Conservation (phyloP, 2,329 filamentous ascomycete genomes). For the Colletotrichum sansevieriae region DNA sequence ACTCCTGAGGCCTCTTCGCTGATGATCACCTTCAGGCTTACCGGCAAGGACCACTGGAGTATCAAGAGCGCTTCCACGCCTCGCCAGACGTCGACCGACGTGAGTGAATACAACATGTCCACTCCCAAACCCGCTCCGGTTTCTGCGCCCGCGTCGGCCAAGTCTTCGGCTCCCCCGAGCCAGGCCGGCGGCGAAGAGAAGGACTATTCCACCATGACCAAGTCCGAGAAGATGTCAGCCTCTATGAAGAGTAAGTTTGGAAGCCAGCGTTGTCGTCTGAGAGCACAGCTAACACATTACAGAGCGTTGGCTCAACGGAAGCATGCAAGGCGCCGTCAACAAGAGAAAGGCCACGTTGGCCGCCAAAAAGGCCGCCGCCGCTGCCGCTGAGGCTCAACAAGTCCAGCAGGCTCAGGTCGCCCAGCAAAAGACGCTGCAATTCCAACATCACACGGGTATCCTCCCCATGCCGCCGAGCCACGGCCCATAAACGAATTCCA, state of each 20-base stretch:
- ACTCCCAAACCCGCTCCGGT: constrained; percentile 31
- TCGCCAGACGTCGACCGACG: constrained; percentile 40
- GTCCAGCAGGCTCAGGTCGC: constrained; percentile 6
- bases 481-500: constrained; percentile 11
- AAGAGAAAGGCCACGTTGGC: constrained; percentile 72
- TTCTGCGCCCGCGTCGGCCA: constrained; percentile 40
- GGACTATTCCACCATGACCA: constrained; percentile 72
- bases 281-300: constrained; percentile 45
- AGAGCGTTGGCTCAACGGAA: constrained; percentile 72
- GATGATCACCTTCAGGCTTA: constrained; percentile 34
- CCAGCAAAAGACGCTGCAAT: constrained; percentile 25
- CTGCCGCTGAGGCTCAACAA: constrained; percentile 45
- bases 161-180: constrained; percentile 40
- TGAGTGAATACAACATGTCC: constrained; percentile 26
- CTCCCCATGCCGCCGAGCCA: constrained; percentile 17
- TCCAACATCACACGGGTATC: constrained; percentile 32
- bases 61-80: constrained; percentile 12
- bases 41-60: constrained; percentile 36
- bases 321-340: constrained; percentile 71
- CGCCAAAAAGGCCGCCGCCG: constrained; percentile 67
- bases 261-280: neutral
- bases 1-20: constrained; percentile 20
- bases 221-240: constrained; percentile 75
- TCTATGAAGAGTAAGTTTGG: constrained; percentile 72
- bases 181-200: constrained; percentile 57